Conservation (phyloP, 2,329 filamentous ascomycete species). For the Neophaeococcomyces mojaviensis region DNA sequence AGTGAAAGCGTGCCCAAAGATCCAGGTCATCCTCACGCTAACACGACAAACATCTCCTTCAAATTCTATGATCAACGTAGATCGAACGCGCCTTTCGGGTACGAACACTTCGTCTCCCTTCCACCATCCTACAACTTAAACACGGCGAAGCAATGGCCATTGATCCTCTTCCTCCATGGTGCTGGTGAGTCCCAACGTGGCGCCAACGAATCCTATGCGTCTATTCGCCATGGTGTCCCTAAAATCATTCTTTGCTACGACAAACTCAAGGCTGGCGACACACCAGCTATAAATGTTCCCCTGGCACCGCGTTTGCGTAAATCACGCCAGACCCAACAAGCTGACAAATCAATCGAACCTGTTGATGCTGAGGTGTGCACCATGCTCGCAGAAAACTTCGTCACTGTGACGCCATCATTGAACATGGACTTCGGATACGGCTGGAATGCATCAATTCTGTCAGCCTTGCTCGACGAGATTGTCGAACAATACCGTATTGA, state of each 20-base stretch:
- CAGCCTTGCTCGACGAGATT: constrained; percentile 15
- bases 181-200: constrained; percentile 14
- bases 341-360: constrained; percentile 12
- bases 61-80: constrained; percentile 12
- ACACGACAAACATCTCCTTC: constrained; percentile 12
- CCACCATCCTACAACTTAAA: constrained; percentile 12
- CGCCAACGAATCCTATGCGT: constrained; percentile 11
- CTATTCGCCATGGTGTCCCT: constrained; percentile 13
- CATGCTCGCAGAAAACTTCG: constrained; percentile 14
- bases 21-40: constrained; percentile 12
- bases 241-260: constrained; percentile 18
- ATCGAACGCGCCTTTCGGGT: constrained; percentile 16
- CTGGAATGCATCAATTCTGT: constrained; percentile 14
- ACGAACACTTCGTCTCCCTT: constrained; percentile 16
- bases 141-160: constrained; percentile 9
- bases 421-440: constrained; percentile 16
- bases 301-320: constrained; percentile 6
- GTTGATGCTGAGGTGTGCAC: constrained; percentile 10
- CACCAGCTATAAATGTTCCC: constrained; percentile 11
- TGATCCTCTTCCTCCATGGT: constrained; percentile 16
- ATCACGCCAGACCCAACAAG: constrained; percentile 9
- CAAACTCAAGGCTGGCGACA: constrained; percentile 11
- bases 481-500: constrained; percentile 15
- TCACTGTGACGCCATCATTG: constrained; percentile 15
- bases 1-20: constrained; percentile 9